Conservation (phyloP, 257 asterid species). For the Lantana camara region DNA sequence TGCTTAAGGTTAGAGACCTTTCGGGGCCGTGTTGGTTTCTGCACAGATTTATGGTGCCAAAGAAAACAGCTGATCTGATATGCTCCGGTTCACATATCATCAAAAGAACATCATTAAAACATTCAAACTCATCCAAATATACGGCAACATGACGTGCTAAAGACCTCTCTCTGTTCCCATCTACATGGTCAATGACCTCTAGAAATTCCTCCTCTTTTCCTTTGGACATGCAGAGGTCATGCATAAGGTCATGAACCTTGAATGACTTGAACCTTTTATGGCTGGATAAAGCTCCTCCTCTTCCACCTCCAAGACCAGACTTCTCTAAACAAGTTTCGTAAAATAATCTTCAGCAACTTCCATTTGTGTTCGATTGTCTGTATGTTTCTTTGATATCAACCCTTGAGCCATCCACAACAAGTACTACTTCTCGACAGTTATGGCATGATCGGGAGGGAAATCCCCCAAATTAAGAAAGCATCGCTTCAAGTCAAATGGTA, state of each 20-base stretch:
- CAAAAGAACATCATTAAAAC: too few species aligned
- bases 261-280: not conserved
- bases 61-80: constrained; percentile 16
- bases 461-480: constrained; percentile 21
- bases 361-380: too few species aligned
- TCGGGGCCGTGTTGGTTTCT: not conserved
- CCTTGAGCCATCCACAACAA: constrained; percentile 25
- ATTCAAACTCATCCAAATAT: not conserved
- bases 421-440: constrained; percentile 12
- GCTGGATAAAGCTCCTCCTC: not conserved
- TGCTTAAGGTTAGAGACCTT: not conserved
- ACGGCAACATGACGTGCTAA: not conserved
- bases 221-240: not conserved
- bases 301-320: not conserved
- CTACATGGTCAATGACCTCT: not conserved
- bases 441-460: constrained; percentile 1
- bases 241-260: constrained; percentile 8
- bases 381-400: not conserved
- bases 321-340: constrained; percentile 1
- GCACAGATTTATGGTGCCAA: not conserved
- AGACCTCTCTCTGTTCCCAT: not conserved
- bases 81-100: not conserved
- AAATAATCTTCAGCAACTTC: not conserved
- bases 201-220: constrained; percentile 3
- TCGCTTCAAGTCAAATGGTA: constrained; percentile 12